phyloP scores from a whole-genome alignment of 2,329 filamentous ascomycete species.

The Dactylella cylindrospora region DNA sequence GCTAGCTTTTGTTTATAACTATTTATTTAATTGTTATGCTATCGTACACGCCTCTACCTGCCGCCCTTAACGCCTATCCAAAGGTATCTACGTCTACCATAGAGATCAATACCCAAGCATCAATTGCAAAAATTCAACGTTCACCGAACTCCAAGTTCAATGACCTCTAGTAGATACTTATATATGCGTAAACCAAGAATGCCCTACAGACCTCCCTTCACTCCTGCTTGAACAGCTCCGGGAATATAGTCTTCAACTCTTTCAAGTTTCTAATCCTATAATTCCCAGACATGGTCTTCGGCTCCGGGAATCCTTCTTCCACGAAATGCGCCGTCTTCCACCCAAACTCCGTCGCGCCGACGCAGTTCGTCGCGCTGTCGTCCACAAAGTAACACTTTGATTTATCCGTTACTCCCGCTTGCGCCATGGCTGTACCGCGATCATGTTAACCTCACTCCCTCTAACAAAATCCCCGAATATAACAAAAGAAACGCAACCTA shows the following conservation, averaged over 20 bases:
- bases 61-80: too few species aligned
- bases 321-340: slow-evolving; percentile 87
- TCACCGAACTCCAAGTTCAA: too few species aligned
- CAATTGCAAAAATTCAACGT: too few species aligned
- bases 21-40: too few species aligned
- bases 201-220: too few species aligned
- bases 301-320: slow-evolving; percentile 69
- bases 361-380: slow-evolving; percentile 82
- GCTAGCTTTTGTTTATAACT: too few species aligned
- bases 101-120: too few species aligned
- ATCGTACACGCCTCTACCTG: too few species aligned
- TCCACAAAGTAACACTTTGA: slow-evolving; percentile 92
- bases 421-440: slow-evolving; percentile 66
- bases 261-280: slow-evolving; percentile 74
- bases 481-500: slow-evolving; percentile 7
- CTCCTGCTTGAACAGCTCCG: slow-evolving; percentile 74
- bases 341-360: slow-evolving; percentile 72
- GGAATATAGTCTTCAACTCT: slow-evolving; percentile 74
- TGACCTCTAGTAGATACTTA: too few species aligned
- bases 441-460: slow-evolving; percentile 2
- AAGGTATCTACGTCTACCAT: too few species aligned
- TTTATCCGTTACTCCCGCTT: slow-evolving; percentile 69
- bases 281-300: slow-evolving; percentile 66
- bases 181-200: too few species aligned
- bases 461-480: background rate